Base-by-base conservation (phyloP, 2,329 filamentous ascomycete genomes). In the Calonectria naviculata region DNA sequence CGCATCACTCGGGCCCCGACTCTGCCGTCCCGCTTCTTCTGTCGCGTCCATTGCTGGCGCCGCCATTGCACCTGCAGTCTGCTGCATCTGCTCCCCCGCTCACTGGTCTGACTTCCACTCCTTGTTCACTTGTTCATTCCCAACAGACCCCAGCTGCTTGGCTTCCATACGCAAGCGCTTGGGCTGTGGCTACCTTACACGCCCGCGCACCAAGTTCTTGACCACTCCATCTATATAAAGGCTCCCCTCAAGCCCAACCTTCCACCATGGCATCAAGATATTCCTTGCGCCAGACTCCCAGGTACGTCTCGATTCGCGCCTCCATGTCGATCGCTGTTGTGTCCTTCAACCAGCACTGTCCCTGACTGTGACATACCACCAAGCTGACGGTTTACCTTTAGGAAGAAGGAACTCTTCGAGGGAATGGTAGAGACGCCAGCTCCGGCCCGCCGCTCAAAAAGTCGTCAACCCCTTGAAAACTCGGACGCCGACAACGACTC, bases 331-430 rank as follows among this genome's bases (percentile, higher is more conserved):
- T 26, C n/a, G n/a, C 19, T 21, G 29, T 21, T 21, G 42, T 10
- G 62, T 56, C 60, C n/a, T 21, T 24, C 38, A 31, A 19, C 15
- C 12, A 19, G 8, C 8, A 29, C 34, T 36, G 15, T 58, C n/a
- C 17, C 42, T 24, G 21, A 13, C 38, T 19, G 44, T 12, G 46
- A 21, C 26, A 17, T 41, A 24, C 52, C 29, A 64, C 42, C 61
- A 65, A 44, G 75, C 69, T 65, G 52, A 73, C 67, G 47, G 34
- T 12, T 29, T 38, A 58, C 26, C n/a, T 67, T 2, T 44, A 91
- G 89, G 75, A 91, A 91, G 82, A 90, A 89, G 82, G 89, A 90
- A 79, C 86, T 89, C 69, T 91, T 90, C 76, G 86, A 89, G 41
- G 89, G 89, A 76, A 90, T 91, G 89, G 83, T 91, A 71, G 88